Evolutionary conservation across 2,329 filamentous ascomycete species (phyloP).

Genomic region (Calonectria multiphialidica): DNA sequence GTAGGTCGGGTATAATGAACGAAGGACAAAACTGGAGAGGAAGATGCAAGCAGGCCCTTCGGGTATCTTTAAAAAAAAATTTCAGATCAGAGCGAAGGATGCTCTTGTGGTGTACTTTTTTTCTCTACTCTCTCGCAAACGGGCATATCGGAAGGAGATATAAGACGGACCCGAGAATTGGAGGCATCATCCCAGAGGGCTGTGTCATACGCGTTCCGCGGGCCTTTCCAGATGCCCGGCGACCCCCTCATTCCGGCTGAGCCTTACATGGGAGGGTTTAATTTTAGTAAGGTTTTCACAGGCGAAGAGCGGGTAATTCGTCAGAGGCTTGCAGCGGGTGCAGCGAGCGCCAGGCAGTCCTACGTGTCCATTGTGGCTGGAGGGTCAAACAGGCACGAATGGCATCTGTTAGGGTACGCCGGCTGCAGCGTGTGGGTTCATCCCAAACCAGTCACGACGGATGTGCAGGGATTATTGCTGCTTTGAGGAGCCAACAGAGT

Average conservation of each 20-base stretch:
- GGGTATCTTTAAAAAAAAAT: neutral
- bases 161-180: neutral
- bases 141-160: neutral
- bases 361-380: constrained; percentile 8
- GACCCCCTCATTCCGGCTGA: neutral
- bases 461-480: neutral
- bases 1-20: neutral
- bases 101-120: neutral
- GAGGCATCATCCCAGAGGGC: neutral
- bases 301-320: neutral
- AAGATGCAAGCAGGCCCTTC: neutral
- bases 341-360: neutral
- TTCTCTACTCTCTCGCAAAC: neutral
- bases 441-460: constrained; percentile 1
- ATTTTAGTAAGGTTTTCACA: neutral
- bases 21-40: neutral
- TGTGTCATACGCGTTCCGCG: neutral
- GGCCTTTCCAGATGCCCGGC: neutral
- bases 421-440: neutral
- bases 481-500: neutral
- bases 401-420: neutral
- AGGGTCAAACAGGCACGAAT: neutral
- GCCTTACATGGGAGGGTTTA: neutral
- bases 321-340: neutral
- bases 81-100: neutral